These are phyloP conservation scores for Lactarius sanguifluus DNA, from an alignment of 768 basidiomycete species.

Conservation along the genomic window DNA sequence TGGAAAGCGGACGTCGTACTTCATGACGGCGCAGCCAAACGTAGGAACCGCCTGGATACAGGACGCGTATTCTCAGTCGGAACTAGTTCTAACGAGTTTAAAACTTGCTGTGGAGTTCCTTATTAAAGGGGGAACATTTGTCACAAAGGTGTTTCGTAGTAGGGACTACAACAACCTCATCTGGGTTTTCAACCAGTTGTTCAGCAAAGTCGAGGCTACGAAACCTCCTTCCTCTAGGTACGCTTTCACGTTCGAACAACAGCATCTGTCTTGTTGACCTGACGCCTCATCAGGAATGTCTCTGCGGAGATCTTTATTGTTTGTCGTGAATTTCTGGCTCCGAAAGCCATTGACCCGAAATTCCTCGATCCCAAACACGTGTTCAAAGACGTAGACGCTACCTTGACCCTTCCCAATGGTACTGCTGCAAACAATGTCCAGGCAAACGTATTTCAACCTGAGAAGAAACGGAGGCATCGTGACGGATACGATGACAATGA, in stretches of 20 bases:
- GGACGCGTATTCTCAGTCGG: constrained; percentile 96
- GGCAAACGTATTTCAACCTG: constrained; percentile 94
- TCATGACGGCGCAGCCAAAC: constrained; percentile 98
- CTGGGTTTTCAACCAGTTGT: constrained; percentile 98
- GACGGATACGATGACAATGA: constrained; percentile 96
- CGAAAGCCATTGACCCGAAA: constrained; percentile 94
- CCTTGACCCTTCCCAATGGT: constrained; percentile 50
- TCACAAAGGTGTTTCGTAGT: constrained; percentile 98
- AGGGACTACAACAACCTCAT: constrained; percentile 98
- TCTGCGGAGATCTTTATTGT: constrained; percentile 99
- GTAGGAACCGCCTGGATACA: constrained; percentile 99
- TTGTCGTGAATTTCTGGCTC: constrained; percentile 91
- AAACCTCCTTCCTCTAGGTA: constrained; percentile 97
- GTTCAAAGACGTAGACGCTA: constrained; percentile 82
- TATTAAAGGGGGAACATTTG: constrained; percentile 88
- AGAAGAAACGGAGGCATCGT: constrained; percentile 90
- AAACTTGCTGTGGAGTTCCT: constrained; percentile 96
- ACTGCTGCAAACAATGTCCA: constrained; percentile 65
- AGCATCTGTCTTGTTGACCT: constrained; percentile 5
- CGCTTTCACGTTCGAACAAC: constrained; percentile 31
- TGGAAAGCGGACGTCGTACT: constrained; percentile 99
- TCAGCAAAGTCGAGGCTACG: constrained; percentile 95
- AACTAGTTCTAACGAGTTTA: constrained; percentile 92
- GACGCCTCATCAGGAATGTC: constrained; percentile 67
- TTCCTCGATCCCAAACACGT: constrained; percentile 97